A percentile compares a stretch with the other conserved stretches of the same genome.
Conservation (phyloP, 345 rosid species). For the Populus deltoides region DNA sequence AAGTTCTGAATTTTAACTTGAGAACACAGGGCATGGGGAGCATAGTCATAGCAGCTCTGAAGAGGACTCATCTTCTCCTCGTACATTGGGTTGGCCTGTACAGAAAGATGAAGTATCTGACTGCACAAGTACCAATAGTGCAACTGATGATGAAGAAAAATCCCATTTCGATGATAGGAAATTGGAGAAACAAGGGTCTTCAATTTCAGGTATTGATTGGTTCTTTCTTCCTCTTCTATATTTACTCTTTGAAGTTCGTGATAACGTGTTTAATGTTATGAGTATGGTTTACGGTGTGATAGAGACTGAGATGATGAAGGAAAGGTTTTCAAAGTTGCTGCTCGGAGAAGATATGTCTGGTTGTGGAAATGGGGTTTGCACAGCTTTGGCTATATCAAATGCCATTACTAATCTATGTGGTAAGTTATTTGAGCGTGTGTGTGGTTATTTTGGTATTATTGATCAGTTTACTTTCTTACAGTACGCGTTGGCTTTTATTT, state of each 20-base stretch:
- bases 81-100: conserved; percentile 48
- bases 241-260: background rate
- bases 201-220: conserved; percentile 51
- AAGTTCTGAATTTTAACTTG: conserved; percentile 66
- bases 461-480: background rate
- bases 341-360: conserved; percentile 99
- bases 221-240: conserved; percentile 4
- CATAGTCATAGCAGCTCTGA: conserved; percentile 62
- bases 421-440: conserved; percentile 19
- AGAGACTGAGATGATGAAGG: conserved; percentile 97
- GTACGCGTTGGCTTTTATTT: background rate
- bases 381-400: conserved; percentile 90
- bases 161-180: conserved; percentile 30
- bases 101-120: conserved; percentile 40
- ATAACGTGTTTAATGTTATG: conserved; percentile 10
- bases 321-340: conserved; percentile 84
- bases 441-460: conserved; percentile 1
- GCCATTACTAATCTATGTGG: conserved; percentile 98
- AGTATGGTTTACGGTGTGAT: conserved; percentile 17
- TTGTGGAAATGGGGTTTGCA: conserved; percentile 87
- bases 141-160: conserved; percentile 32
- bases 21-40: conserved; percentile 52
- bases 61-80: conserved; percentile 54
- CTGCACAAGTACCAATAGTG: conserved; percentile 38
- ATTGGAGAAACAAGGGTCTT: conserved; percentile 45